These are phyloP conservation scores for Cyberlindnera subsufficiens DNA, from an alignment of 805 yeast species.

Conservation along the genomic window DNA sequence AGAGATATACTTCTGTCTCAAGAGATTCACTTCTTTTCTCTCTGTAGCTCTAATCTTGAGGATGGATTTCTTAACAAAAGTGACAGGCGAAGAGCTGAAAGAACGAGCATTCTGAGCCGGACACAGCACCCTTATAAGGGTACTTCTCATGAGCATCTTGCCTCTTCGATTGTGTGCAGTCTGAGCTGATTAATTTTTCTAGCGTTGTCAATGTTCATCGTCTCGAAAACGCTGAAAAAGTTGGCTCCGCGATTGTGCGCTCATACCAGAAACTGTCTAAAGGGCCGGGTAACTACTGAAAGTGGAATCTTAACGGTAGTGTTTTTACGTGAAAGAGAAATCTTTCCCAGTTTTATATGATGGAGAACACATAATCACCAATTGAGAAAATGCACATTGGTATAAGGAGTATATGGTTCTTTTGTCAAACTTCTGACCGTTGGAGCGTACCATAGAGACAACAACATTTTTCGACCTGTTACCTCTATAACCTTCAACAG, in stretches of 20 bases:
- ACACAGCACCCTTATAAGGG: conserved; percentile 9
- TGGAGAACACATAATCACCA: conserved; percentile 2
- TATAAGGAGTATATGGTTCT: not conserved
- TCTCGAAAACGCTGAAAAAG: no score
- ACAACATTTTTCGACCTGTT: conserved; percentile 1
- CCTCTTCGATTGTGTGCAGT: no score
- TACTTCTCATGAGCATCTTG: conserved; percentile 7
- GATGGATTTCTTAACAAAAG: conserved; percentile 17
- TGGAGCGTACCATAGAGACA: conserved; percentile 4
- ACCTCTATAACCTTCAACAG: conserved; percentile 7
- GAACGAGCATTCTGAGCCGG: conserved; percentile 6
- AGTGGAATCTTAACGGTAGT: no score
- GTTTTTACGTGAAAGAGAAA: not conserved
- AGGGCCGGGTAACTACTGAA: no score
- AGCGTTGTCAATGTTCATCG: no score
- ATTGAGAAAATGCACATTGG: not conserved
- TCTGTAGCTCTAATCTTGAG: conserved; percentile 21
- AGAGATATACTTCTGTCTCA: conserved; percentile 22
- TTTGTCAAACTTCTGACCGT: not conserved
- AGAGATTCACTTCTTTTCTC: conserved; percentile 21
- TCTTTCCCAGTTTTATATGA: not conserved
- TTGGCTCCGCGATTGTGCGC: no score
- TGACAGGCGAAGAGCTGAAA: conserved; percentile 7
- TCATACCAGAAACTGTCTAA: no score
- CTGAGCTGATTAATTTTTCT: no score